Evolutionary conservation across 2,329 filamentous ascomycete genomes (phyloP).

Genomic region (Boeremia lycopersici): DNA sequence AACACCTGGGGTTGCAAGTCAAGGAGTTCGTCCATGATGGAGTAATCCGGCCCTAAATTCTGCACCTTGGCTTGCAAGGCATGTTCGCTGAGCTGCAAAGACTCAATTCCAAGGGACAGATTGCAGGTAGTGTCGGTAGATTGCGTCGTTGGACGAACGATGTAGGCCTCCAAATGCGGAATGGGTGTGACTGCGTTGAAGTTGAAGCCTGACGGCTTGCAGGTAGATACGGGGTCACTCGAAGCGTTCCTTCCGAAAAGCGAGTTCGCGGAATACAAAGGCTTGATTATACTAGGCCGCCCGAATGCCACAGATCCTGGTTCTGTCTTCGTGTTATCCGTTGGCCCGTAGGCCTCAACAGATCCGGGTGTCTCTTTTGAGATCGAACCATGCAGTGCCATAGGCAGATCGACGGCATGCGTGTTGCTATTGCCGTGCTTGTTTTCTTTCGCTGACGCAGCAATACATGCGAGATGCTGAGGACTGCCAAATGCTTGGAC

Average conservation of each 20-base stretch:
- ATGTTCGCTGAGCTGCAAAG: not conserved
- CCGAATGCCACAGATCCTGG: not conserved
- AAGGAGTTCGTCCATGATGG: slow-evolving; percentile 24
- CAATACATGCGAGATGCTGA: too few species aligned
- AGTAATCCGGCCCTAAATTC: slow-evolving; percentile 11
- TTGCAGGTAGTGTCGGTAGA: not conserved
- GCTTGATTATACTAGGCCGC: slow-evolving; percentile 4
- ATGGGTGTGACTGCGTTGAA: not conserved
- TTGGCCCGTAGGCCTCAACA: not conserved
- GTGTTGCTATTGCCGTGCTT: too few species aligned
- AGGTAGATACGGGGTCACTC: not conserved
- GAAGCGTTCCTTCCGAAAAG: not conserved
- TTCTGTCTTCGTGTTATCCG: not conserved
- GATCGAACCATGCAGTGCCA: not conserved
- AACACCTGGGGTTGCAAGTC: slow-evolving; percentile 22
- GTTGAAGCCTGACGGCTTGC: not conserved
- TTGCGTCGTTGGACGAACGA: not conserved
- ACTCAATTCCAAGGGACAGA: not conserved
- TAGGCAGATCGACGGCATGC: not conserved
- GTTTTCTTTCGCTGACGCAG: too few species aligned
- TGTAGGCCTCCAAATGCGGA: slow-evolving; percentile 5
- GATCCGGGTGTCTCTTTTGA: not conserved
- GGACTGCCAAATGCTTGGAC: not conserved
- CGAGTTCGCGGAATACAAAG: not conserved
- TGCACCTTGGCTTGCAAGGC: not conserved